These are phyloP conservation scores for Hirsutella rhossiliensis DNA, from an alignment of 2,329 filamentous ascomycete species.

Conservation along the genomic window DNA sequence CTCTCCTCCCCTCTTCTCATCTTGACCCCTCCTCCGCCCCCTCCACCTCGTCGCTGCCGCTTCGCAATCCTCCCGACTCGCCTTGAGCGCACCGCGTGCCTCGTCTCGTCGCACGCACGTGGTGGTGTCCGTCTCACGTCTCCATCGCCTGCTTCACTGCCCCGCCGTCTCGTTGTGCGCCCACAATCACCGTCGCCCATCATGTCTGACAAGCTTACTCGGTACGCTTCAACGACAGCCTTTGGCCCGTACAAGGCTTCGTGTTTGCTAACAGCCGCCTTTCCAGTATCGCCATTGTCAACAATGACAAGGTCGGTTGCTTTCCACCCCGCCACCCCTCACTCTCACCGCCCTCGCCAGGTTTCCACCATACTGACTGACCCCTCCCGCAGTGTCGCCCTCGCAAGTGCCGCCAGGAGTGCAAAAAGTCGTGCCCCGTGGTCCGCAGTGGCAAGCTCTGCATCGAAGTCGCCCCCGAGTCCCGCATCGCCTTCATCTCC, in stretches of 20 bases:
- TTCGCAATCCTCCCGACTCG: not conserved
- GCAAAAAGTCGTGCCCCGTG: conserved; percentile 96
- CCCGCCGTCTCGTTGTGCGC: not conserved
- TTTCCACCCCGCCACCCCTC: conserved; percentile 17
- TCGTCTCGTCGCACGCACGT: conserved; percentile 5
- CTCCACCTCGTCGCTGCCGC: not conserved
- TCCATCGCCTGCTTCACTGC: not conserved
- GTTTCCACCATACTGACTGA: conserved; percentile 14
- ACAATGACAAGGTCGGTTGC: conserved; percentile 73
- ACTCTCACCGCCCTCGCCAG: conserved; percentile 2
- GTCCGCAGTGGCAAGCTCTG: conserved; percentile 95
- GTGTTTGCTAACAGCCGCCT: conserved; percentile 13
- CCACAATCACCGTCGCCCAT: conserved; percentile 15
- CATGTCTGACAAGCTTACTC: conserved; percentile 92
- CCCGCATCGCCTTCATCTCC: conserved; percentile 96
- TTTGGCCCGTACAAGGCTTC: not conserved
- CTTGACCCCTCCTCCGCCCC: conserved; percentile 2
- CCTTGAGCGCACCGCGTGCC: conserved; percentile 5
- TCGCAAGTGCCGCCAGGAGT: conserved; percentile 91
- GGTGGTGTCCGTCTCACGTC: not conserved
- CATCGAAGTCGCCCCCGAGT: conserved; percentile 81
- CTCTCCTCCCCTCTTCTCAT: conserved; percentile 1
- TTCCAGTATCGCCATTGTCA: conserved; percentile 92
- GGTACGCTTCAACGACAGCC: conserved; percentile 43
- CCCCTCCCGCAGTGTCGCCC: conserved; percentile 21